These are phyloP conservation scores for Pestalotiopsis sp. DNA, from an alignment of 2,329 filamentous ascomycete species.

Conservation along the genomic window DNA sequence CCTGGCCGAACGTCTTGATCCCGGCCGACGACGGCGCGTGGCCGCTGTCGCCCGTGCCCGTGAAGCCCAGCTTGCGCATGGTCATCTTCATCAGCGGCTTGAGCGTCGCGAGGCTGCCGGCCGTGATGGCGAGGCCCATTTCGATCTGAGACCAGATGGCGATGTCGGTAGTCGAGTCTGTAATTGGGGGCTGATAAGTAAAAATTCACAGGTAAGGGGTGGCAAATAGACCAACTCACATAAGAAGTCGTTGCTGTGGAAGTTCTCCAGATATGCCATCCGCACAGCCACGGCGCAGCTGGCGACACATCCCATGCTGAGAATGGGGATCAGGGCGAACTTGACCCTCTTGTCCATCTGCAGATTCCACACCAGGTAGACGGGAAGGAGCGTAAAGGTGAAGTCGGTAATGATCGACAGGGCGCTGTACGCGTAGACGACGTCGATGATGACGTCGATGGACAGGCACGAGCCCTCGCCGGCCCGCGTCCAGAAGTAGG, in stretches of 20 bases:
- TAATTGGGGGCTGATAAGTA: not conserved
- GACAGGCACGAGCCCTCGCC: constrained; percentile 27
- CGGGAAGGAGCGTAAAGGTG: constrained; percentile 43
- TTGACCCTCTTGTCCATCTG: constrained; percentile 51
- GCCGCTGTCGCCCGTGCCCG: not conserved
- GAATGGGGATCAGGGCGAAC: constrained; percentile 45
- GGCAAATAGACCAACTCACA: constrained; percentile 11
- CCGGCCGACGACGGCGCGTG: not conserved
- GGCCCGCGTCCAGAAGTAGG: constrained; percentile 23
- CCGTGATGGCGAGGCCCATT: constrained; percentile 33
- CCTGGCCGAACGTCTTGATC: not conserved
- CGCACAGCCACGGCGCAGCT: constrained; percentile 24
- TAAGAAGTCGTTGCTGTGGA: constrained; percentile 22
- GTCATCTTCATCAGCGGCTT: constrained; percentile 25
- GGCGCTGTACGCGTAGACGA: constrained; percentile 44
- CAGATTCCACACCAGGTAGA: constrained; percentile 48
- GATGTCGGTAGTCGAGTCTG: constrained; percentile 22
- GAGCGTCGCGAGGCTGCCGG: constrained; percentile 29
- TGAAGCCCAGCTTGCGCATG: not conserved
- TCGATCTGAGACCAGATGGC: constrained; percentile 36
- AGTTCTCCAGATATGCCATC: constrained; percentile 21
- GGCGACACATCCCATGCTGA: constrained; percentile 49
- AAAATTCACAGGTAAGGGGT: no score
- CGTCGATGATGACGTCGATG: constrained; percentile 41
- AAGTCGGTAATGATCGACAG: constrained; percentile 42